A percentile compares a stretch with the other conserved stretches of the same genome.
phyloP scores from a whole-genome alignment of 805 yeast species.

The Ogataea saltuana region DNA sequence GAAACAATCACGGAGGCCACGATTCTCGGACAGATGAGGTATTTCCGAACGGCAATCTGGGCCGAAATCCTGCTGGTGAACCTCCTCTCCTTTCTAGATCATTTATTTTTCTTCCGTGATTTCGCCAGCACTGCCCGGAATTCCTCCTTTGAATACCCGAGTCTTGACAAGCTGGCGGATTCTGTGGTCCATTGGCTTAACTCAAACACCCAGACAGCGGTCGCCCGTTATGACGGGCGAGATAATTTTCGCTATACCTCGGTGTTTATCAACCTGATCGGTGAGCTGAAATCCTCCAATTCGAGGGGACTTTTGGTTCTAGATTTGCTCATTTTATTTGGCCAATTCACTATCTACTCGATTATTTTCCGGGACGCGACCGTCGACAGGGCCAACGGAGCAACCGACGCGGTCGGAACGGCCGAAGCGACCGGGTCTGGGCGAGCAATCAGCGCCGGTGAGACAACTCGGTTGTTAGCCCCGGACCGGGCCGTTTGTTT shows the following conservation, averaged over 20 bases:
- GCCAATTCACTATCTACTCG: constrained; percentile 23
- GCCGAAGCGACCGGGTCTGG: background rate
- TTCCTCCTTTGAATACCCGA: background rate
- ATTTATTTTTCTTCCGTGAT: constrained; percentile 10
- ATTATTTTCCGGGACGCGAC: constrained; percentile 16
- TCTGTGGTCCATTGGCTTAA: constrained; percentile 9
- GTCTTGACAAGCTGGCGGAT: background rate
- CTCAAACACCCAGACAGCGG: constrained; percentile 14
- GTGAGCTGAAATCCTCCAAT: constrained; percentile 23
- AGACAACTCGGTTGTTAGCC: no score
- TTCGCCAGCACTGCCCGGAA: background rate
- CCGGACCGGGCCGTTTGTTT: background rate
- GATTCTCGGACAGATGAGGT: constrained; percentile 12
- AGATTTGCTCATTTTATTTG: constrained; percentile 23
- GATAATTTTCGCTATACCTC: constrained; percentile 23
- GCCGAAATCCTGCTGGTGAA: constrained; percentile 21
- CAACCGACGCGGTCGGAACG: no score
- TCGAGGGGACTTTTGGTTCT: constrained; percentile 17
- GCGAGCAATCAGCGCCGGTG: no score
- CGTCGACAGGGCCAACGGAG: no score
- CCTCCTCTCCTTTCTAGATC: constrained; percentile 18
- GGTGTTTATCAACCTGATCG: constrained; percentile 31
- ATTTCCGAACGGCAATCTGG: constrained; percentile 17
- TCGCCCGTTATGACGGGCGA: constrained; percentile 19
- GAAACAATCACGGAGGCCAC: constrained; percentile 14